These are phyloP conservation scores for Rubia occidens DNA, from an alignment of 305 asterid genomes.

Conservation along the genomic window DNA sequence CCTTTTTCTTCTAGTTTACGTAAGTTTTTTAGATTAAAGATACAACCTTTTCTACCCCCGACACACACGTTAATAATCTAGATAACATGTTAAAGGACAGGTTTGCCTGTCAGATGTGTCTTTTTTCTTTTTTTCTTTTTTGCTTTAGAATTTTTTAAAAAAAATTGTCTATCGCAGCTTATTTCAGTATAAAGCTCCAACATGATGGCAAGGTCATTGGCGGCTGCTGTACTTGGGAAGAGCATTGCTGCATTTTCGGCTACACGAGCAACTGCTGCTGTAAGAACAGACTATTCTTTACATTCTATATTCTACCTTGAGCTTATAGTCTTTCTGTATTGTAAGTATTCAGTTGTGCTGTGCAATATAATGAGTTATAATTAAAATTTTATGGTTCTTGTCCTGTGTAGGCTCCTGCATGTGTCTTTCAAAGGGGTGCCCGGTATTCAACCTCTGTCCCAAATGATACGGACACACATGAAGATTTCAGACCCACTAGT, in stretches of 20 bases:
- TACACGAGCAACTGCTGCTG: slow-evolving; percentile 38
- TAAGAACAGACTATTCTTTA: slow-evolving; percentile 17
- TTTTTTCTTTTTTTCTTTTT: neutral
- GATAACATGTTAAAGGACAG: neutral
- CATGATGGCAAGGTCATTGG: slow-evolving; percentile 59
- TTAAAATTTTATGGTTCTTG: slow-evolving; percentile 19
- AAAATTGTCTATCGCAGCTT: neutral
- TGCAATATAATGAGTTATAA: slow-evolving; percentile 6
- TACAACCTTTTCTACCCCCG: neutral
- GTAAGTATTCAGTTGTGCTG: neutral
- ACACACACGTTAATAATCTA: too few species aligned
- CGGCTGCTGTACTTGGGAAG: slow-evolving; percentile 37
- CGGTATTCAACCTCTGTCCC: slow-evolving; percentile 52
- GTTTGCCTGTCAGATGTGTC: neutral
- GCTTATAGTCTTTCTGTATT: neutral
- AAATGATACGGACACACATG: slow-evolving; percentile 78
- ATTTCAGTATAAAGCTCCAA: neutral
- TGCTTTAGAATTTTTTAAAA: too few species aligned
- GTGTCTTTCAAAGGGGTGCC: slow-evolving; percentile 30
- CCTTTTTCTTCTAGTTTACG: neutral
- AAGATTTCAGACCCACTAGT: slow-evolving; percentile 69
- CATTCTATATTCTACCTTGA: neutral
- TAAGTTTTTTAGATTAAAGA: neutral
- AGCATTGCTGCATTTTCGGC: slow-evolving; percentile 40
- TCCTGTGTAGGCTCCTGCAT: slow-evolving; percentile 39